Evolutionary conservation across 371 early-diverging fungal genomes (phyloP).

Genomic region (Zancudomyces culisetae): DNA sequence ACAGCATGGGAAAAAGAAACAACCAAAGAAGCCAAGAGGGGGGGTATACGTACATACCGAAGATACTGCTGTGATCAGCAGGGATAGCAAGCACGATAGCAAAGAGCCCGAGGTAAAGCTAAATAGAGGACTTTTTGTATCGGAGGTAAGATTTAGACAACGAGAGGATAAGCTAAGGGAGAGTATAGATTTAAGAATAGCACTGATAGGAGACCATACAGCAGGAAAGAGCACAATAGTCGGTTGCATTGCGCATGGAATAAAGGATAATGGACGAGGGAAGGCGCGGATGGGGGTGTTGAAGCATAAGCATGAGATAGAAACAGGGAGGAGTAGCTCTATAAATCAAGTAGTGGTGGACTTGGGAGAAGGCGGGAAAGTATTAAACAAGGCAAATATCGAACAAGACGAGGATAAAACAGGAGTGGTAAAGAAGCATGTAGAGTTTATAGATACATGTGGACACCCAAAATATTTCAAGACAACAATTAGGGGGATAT

Average conservation of each 20-base stretch:
- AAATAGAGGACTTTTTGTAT: constrained; percentile 7
- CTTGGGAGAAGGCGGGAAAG: constrained; percentile 29
- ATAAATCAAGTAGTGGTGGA: constrained; percentile 75
- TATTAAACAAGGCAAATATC: constrained; percentile 20
- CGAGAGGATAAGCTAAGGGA: constrained; percentile 28
- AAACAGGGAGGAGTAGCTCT: constrained; percentile 72
- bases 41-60: constrained; percentile 3
- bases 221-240: constrained; percentile 75
- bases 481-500: constrained; percentile 18
- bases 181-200: constrained; percentile 60
- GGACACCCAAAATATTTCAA: constrained; percentile 21
- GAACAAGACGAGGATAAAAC: constrained; percentile 1
- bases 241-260: constrained; percentile 59
- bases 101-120: constrained; percentile 5
- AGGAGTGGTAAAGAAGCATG: constrained; percentile 7
- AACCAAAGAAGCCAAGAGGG: not conserved
- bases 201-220: constrained; percentile 60
- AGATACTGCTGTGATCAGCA: too few relatives aligned
- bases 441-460: constrained; percentile 23
- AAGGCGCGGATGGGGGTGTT: constrained; percentile 63
- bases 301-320: constrained; percentile 80
- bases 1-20: not conserved
- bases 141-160: constrained; percentile 22
- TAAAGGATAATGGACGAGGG: constrained; percentile 74
- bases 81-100: too few relatives aligned